These are phyloP conservation scores for Canna indica DNA, from an alignment of 176 grass and related monocot genomes.

Conservation along the genomic window DNA sequence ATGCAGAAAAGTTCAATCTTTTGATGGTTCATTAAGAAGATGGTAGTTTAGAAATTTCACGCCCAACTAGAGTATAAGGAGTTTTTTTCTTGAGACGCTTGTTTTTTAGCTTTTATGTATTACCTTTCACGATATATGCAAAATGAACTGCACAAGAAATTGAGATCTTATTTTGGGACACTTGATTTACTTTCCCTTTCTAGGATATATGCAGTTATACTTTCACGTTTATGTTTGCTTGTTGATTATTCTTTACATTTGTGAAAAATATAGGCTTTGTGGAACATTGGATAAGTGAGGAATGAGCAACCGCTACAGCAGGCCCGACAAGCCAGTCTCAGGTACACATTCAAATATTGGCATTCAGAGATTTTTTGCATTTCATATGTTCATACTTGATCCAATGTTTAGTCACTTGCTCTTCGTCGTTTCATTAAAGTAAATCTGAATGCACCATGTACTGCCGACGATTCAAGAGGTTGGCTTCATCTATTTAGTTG, in stretches of 20 bases:
- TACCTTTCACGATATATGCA: neutral
- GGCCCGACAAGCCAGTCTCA: neutral
- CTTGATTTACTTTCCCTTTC: neutral
- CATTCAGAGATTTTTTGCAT: neutral
- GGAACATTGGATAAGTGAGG: neutral
- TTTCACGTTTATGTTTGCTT: neutral
- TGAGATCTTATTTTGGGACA: neutral
- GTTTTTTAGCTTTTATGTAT: neutral
- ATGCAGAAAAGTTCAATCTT: neutral
- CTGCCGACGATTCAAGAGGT: neutral
- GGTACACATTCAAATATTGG: neutral
- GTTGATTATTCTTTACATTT: neutral
- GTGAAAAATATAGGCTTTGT: conserved; percentile 3
- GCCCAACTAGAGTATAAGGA: neutral
- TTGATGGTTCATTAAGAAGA: neutral
- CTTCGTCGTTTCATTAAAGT: no score
- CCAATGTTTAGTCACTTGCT: neutral
- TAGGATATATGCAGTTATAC: neutral
- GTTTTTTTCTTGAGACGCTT: neutral
- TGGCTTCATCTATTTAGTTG: neutral
- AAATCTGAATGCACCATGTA: neutral
- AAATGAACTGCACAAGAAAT: neutral
- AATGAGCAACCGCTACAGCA: neutral
- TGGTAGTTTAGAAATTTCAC: neutral
- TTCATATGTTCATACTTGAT: neutral